phyloP scores from a whole-genome alignment of 495 filamentous ascomycete genomes.

The Parmelia sp. region DNA sequence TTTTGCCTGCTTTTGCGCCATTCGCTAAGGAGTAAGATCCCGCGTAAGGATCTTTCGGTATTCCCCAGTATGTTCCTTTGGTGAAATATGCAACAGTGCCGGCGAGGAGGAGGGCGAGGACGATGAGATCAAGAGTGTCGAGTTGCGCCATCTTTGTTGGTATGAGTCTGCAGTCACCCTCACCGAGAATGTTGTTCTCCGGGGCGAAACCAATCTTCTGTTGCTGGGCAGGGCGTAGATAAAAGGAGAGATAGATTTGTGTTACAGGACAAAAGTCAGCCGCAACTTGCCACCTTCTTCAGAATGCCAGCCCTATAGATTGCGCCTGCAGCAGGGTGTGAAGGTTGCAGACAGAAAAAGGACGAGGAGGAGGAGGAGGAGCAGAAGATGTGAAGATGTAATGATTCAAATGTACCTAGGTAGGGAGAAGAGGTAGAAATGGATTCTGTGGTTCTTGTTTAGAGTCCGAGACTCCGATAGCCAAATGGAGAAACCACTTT shows the following conservation, averaged over 20 bases:
- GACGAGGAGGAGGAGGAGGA: too few species aligned
- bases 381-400: too few species aligned
- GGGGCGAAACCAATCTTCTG: not conserved
- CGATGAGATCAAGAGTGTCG: constrained; percentile 87
- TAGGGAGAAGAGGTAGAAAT: too few species aligned
- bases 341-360: too few species aligned
- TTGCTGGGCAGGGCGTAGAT: not conserved
- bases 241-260: not conserved
- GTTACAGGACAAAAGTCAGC: not conserved
- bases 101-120: constrained; percentile 75
- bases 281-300: not conserved
- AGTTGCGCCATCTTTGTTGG: constrained; percentile 77
- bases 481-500: not conserved
- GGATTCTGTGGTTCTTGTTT: too few species aligned
- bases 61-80: constrained; percentile 87
- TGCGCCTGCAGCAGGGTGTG: not conserved
- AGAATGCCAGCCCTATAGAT: not conserved
- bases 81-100: constrained; percentile 95
- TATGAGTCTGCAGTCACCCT: not conserved
- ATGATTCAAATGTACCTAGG: too few species aligned
- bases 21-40: constrained; percentile 59
- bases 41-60: constrained; percentile 82
- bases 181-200: not conserved
- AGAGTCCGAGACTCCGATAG: too few species aligned
- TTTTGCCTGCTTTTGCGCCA: constrained; percentile 75